phyloP scores from a whole-genome alignment of 1,284 basidiomycete genomes.

The Boletus hoseneyae region DNA sequence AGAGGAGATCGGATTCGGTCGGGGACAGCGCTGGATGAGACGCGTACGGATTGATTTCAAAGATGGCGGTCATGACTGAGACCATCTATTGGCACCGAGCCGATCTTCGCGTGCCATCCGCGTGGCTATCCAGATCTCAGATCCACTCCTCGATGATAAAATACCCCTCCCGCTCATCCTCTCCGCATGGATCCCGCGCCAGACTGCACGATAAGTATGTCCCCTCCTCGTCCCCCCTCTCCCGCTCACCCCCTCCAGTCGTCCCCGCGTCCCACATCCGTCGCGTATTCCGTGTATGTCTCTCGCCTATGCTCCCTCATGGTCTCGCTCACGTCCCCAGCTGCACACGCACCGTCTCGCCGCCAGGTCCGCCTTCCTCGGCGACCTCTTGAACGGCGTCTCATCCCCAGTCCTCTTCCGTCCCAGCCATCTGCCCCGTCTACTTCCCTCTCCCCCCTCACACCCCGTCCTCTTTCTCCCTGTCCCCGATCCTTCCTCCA shows the following conservation, averaged over 20 bases:
- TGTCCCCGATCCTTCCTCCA: conserved; percentile 71
- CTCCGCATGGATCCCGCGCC: conserved; percentile 33
- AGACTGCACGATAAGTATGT: conserved; percentile 69
- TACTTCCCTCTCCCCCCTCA: conserved; percentile 60
- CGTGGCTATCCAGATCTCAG: too few species aligned
- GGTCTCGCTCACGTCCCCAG: conserved; percentile 34
- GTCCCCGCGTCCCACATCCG: too few species aligned
- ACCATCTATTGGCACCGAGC: too few species aligned
- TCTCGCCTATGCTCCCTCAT: neutral
- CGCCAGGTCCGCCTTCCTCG: conserved; percentile 67
- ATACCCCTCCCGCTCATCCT: too few species aligned
- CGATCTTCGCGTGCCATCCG: too few species aligned
- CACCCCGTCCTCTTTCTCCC: conserved; percentile 71
- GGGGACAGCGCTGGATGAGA: conserved; percentile 58
- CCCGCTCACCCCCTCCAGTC: too few species aligned
- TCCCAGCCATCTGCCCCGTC: conserved; percentile 53
- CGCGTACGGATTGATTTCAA: conserved; percentile 63
- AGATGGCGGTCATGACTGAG: conserved; percentile 15
- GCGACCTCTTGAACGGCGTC: conserved; percentile 62
- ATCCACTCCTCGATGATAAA: too few species aligned
- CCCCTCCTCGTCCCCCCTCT: too few species aligned
- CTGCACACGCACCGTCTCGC: conserved; percentile 71
- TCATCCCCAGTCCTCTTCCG: conserved; percentile 50
- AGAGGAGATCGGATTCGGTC: conserved; percentile 68
- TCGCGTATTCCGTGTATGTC: conserved; percentile 53